Conservation (phyloP, 2,329 filamentous ascomycete genomes). For the Neophaeococcomyces aloes region DNA sequence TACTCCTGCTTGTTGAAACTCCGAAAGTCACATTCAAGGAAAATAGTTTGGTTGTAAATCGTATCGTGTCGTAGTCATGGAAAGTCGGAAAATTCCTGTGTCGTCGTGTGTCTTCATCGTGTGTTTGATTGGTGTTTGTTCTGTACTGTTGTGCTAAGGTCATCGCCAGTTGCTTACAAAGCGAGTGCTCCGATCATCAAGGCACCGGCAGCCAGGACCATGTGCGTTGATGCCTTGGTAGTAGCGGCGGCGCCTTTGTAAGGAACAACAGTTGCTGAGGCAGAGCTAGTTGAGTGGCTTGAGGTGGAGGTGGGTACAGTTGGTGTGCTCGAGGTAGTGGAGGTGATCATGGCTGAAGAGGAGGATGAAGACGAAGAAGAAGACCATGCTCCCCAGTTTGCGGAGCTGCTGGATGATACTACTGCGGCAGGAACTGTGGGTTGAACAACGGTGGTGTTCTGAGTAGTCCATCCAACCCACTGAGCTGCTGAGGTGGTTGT, state of each 20-base stretch:
- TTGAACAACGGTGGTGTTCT: neutral
- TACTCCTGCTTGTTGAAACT: too few species aligned
- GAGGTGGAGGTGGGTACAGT: neutral
- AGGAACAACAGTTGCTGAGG: neutral
- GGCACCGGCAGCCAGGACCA: conserved; percentile 2
- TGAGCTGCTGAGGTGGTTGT: neutral
- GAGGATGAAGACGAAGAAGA: too few species aligned
- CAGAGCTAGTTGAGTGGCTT: neutral
- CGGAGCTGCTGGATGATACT: neutral
- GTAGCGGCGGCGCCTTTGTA: neutral
- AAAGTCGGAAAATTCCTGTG: conserved; percentile 7
- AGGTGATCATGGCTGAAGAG: too few species aligned
- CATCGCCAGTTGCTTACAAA: too few species aligned
- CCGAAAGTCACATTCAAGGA: too few species aligned
- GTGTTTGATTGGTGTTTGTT: too few species aligned
- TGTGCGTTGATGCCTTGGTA: neutral
- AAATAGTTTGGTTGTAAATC: too few species aligned
- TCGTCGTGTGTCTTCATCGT: neutral
- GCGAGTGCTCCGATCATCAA: neutral
- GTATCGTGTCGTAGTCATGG: neutral
- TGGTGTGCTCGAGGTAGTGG: neutral
- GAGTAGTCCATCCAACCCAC: neutral
- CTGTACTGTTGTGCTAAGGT: too few species aligned
- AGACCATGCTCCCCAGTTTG: neutral
- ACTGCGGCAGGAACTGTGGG: neutral